Evolutionary conservation across 2,329 filamentous ascomycete genomes (phyloP).

Genomic region (Paecilomyces sp.): DNA sequence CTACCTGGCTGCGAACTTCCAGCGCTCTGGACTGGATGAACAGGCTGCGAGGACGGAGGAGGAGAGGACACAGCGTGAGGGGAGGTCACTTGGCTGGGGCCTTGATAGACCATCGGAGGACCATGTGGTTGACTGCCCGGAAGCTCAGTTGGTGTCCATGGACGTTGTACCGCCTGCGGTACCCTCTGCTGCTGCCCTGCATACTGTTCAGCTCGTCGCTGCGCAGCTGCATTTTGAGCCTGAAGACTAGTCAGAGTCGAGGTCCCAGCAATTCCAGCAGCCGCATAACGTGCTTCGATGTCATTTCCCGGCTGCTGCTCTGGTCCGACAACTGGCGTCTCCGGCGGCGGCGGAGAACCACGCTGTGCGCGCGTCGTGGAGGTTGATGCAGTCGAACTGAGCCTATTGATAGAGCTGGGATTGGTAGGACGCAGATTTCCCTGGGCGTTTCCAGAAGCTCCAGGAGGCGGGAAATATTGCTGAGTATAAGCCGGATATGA

Average conservation of each 20-base stretch:
- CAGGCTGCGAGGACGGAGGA: conserved; percentile 15
- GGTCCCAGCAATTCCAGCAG: conserved; percentile 80
- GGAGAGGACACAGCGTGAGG: conserved; percentile 32
- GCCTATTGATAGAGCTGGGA: conserved; percentile 50
- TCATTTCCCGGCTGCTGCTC: conserved; percentile 65
- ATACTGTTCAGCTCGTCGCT: conserved; percentile 76
- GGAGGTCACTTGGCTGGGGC: conserved; percentile 58
- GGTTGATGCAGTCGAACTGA: conserved; percentile 79
- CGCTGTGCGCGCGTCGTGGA: conserved; percentile 88
- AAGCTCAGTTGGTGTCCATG: conserved; percentile 92
- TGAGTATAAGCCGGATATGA: conserved; percentile 50
- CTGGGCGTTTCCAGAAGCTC: conserved; percentile 15
- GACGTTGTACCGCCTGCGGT: conserved; percentile 46
- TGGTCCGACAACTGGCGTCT: conserved; percentile 76
- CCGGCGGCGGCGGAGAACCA: conserved; percentile 88
- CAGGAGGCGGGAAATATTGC: conserved; percentile 56
- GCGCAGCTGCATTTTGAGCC: conserved; percentile 70
- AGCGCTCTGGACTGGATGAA: conserved; percentile 14
- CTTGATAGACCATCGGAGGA: conserved; percentile 86
- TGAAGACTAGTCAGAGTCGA: conserved; percentile 71
- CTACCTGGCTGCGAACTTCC: conserved; percentile 15
- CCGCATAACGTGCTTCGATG: conserved; percentile 87
- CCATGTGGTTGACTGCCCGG: conserved; percentile 82
- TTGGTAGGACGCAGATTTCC: conserved; percentile 45
- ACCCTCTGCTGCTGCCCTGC: conserved; percentile 40